Evolutionary conservation across 352 stramenopile species (phyloP), one percentile per base, ranked within the genome.

Genomic region (Discostella stelligera): DNA sequence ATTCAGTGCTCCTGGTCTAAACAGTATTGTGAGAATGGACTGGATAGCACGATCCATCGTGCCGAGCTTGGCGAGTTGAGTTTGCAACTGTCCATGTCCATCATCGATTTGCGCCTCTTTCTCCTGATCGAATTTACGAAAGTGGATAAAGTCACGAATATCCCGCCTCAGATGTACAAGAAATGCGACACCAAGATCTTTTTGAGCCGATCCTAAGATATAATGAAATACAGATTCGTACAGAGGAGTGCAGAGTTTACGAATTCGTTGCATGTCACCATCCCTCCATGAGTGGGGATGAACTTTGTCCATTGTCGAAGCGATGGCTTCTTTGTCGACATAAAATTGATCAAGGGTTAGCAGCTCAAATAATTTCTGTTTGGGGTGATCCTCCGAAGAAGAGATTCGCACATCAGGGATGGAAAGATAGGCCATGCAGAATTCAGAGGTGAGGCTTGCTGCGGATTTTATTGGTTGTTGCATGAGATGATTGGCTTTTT

Each of bases 1-100:
- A 30, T 94, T 89, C 37, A 98, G 66, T 58, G 98, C 96, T 14
- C 94, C 95, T 23, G 96, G 94, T 52, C 90, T 94, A 71, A 98
- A 98, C 90, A 95, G 97, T 21, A 91, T 93, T 4, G 94, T 90
- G 4, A 98, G 83, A 30, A 98, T 94, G 27, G 86, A 87, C 90
- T 96, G 74, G 23, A 92, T 74, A 59, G 77, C 72, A 20, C 30
- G 48, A 66, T 94, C 87, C 7, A 94, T 50, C 20, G 79, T 68
- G 39, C 81, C 67, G 18, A 90, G 59, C 55, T 82, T 77, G 6
- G 39, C 23, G 3, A 86, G 56, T 41, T 65, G 49, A 50, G 50
- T 59, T 39, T 59, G 25, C 46, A 20, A 23, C 23, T 61, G 41
- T 2, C 55, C 48, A 56, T 30, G n/a, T 5, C 67, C 55, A 46